Percentiles rank a stretch among this genome's conserved stretches.
Evolutionary conservation across 2,329 filamentous ascomycete genomes (phyloP).

Genomic region (Cyclaneusma minus): DNA sequence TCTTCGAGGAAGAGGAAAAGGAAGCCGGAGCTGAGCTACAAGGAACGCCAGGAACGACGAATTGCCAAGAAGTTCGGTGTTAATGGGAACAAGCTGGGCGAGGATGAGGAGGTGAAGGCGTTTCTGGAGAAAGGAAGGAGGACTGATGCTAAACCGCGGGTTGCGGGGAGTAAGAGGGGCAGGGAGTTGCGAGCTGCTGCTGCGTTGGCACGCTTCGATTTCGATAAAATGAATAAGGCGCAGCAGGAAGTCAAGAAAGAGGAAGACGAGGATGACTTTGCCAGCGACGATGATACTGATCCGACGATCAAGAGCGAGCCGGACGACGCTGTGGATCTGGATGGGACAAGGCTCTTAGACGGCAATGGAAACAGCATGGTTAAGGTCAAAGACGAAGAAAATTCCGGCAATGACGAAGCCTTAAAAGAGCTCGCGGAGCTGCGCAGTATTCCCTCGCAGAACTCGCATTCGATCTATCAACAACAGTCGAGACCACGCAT

Average conservation of each 20-base stretch:
- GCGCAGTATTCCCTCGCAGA: conserved; percentile 5
- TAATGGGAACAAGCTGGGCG: conserved; percentile 17
- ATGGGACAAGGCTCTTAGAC: conserved; percentile 51
- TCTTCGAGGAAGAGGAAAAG: conserved; percentile 36
- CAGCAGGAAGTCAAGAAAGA: conserved; percentile 23
- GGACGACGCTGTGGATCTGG: conserved; percentile 44
- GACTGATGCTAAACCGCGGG: conserved; percentile 35
- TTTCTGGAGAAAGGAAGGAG: conserved; percentile 31
- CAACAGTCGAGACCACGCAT: too few relatives aligned
- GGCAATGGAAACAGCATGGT: conserved; percentile 51
- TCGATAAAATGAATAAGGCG: conserved; percentile 20
- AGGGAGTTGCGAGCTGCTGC: conserved; percentile 45
- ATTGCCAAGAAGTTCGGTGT: conserved; percentile 44
- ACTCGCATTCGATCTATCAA: too few relatives aligned
- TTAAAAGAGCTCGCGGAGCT: conserved; percentile 46
- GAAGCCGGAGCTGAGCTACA: conserved; percentile 24
- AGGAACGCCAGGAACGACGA: conserved; percentile 30
- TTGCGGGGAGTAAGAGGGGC: conserved; percentile 42
- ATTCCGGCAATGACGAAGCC: too few relatives aligned
- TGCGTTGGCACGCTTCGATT: conserved; percentile 40
- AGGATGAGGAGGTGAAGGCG: conserved; percentile 41
- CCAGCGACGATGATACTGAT: conserved; percentile 31
- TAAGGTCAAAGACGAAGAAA: conserved; percentile 45
- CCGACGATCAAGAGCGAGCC: conserved; percentile 23
- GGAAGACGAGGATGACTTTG: conserved; percentile 22